These are phyloP conservation scores for Liriodendron chinense DNA, from an alignment of 164 flowering plant genomes.

Conservation along the genomic window DNA sequence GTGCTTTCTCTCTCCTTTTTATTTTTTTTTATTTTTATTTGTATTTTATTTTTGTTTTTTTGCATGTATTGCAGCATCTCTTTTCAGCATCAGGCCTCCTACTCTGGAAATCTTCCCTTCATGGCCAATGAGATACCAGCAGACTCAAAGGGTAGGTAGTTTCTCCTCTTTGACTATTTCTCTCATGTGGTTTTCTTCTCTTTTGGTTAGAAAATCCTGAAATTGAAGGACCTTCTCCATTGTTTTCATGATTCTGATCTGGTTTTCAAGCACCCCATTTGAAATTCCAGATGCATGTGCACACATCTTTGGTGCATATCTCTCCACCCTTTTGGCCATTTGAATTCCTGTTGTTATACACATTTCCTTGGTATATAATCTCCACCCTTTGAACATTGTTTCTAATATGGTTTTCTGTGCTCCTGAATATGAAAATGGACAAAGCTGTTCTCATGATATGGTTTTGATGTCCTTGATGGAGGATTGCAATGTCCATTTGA, in stretches of 20 bases:
- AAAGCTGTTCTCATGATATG: no score
- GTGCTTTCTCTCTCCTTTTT: neutral
- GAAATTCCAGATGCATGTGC: neutral
- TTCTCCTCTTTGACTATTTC: neutral
- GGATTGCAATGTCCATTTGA: no score
- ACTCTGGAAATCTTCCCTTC: constrained; percentile 22
- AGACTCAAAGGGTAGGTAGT: constrained; percentile 8
- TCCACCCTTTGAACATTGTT: neutral
- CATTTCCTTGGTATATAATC: no score
- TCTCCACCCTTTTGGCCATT: neutral
- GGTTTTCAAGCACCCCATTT: neutral
- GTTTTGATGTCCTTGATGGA: no score
- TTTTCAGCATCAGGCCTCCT: constrained; percentile 11
- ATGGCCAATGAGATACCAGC: constrained; percentile 19
- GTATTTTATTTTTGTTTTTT: neutral
- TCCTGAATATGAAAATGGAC: no score
- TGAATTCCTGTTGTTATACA: no score
- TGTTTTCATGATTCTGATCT: neutral
- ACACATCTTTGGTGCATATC: neutral
- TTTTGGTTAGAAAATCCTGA: neutral
- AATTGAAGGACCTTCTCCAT: neutral
- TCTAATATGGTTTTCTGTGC: neutral
- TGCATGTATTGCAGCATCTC: constrained; percentile 5
- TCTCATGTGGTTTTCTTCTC: neutral
- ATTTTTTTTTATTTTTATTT: neutral